phyloP scores from a whole-genome alignment of 2,329 filamentous ascomycete species.

The Talaromyces verruculosus region DNA sequence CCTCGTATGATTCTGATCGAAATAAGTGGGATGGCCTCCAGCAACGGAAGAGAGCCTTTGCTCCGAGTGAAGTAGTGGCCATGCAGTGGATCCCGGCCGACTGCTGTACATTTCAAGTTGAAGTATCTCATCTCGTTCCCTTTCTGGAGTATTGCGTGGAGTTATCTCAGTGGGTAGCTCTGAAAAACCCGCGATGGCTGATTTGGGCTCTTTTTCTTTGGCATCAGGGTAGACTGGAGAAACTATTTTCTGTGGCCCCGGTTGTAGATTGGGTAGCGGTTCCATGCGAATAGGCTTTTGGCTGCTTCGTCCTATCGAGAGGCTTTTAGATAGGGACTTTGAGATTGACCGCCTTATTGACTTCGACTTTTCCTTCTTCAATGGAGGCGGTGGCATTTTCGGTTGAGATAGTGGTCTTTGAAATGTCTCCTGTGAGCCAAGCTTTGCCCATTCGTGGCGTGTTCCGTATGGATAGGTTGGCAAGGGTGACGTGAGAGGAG shows the following conservation, averaged over 20 bases:
- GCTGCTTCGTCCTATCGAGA: slow-evolving; percentile 29
- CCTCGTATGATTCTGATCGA: slow-evolving; percentile 28
- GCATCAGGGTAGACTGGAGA: slow-evolving; percentile 24
- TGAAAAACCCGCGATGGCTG: slow-evolving; percentile 37
- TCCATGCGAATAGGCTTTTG: slow-evolving; percentile 23
- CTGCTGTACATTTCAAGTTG: slow-evolving; percentile 7
- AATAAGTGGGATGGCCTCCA: slow-evolving; percentile 27
- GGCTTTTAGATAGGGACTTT: slow-evolving; percentile 36
- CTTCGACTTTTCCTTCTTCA: slow-evolving; percentile 30
- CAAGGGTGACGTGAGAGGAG: slow-evolving; percentile 33
- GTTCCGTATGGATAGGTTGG: slow-evolving; percentile 37
- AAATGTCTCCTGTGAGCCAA: slow-evolving; percentile 36
- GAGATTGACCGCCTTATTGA: slow-evolving; percentile 37
- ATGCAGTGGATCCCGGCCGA: slow-evolving; percentile 32
- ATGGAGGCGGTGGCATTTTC: not conserved
- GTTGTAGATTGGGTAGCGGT: slow-evolving; percentile 24
- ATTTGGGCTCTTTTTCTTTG: slow-evolving; percentile 34
- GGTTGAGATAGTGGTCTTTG: slow-evolving; percentile 22
- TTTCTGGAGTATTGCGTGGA: slow-evolving; percentile 38
- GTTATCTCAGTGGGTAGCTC: slow-evolving; percentile 40
- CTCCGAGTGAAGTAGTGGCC: slow-evolving; percentile 32
- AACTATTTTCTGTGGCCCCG: slow-evolving; percentile 36
- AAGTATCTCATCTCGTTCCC: slow-evolving; percentile 27
- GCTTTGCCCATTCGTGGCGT: slow-evolving; percentile 38
- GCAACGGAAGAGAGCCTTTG: slow-evolving; percentile 28